Evolutionary conservation across 1,284 basidiomycete genomes (phyloP).

Genomic region (Cryptococcus maquisensis): DNA sequence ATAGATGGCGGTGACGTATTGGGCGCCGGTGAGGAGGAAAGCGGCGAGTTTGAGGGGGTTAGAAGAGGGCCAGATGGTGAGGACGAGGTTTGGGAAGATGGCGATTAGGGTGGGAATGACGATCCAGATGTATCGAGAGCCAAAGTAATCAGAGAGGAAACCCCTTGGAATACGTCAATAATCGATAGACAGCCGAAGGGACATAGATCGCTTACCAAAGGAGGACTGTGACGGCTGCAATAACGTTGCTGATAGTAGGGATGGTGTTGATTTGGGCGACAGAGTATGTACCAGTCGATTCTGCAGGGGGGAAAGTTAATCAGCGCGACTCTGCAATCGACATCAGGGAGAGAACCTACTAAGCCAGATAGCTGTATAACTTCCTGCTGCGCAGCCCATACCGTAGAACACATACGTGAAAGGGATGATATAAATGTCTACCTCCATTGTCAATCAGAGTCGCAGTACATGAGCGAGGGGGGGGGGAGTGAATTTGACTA

Average conservation of each 20-base stretch:
- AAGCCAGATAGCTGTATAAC: neutral
- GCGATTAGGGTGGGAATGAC: neutral
- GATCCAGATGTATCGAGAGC: neutral
- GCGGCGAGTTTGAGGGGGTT: neutral
- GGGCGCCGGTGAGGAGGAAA: conserved; percentile 1
- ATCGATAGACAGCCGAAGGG: neutral
- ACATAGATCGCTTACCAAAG: neutral
- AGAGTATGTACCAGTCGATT: neutral
- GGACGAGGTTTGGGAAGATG: conserved; percentile 2
- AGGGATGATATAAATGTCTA: neutral
- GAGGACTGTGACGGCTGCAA: neutral
- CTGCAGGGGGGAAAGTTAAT: too few relatives aligned
- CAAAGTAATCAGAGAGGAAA: neutral
- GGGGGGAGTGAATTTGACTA: neutral
- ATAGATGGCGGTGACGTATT: conserved; percentile 2
- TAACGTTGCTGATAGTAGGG: conserved; percentile 6
- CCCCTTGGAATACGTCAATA: neutral
- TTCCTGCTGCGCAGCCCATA: neutral
- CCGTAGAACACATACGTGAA: neutral
- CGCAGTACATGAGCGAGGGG: too few relatives aligned
- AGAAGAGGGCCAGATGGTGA: conserved; percentile 2
- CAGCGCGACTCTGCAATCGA: too few relatives aligned
- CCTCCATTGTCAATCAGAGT: neutral
- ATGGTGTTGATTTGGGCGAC: conserved; percentile 7
- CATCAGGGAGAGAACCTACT: neutral